Evolutionary conservation across 2,329 filamentous ascomycete species (phyloP).

Genomic region (Dactylellina leptospora): DNA sequence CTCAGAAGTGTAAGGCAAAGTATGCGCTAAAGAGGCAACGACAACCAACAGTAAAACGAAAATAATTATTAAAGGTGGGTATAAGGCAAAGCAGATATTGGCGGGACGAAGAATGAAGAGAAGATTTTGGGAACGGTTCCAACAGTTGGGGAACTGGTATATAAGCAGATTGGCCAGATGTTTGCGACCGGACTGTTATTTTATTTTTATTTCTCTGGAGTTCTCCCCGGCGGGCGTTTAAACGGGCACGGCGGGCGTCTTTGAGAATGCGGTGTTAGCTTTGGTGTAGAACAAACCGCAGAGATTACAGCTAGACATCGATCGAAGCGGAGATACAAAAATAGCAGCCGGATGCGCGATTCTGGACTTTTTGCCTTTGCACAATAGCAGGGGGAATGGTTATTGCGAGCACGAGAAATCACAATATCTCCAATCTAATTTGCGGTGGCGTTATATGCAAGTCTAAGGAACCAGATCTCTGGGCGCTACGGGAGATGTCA

Average conservation of each 20-base stretch:
- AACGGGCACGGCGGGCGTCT: slow-evolving; percentile 7
- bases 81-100: slow-evolving; percentile 28
- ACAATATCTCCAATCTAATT: slow-evolving; percentile 31
- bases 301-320: slow-evolving; percentile 2
- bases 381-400: slow-evolving; percentile 9
- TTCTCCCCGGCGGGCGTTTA: slow-evolving; percentile 8
- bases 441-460: slow-evolving; percentile 46
- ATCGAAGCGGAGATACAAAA: slow-evolving; percentile 35
- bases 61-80: slow-evolving; percentile 18
- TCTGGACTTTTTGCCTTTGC: slow-evolving; percentile 20
- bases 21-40: slow-evolving; percentile 34
- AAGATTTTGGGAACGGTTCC: slow-evolving; percentile 18
- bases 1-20: slow-evolving; percentile 12
- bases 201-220: slow-evolving; percentile 6
- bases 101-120: slow-evolving; percentile 24
- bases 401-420: not conserved
- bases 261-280: slow-evolving; percentile 4
- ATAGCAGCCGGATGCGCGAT: slow-evolving; percentile 20
- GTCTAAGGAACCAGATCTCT: slow-evolving; percentile 32
- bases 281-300: not conserved
- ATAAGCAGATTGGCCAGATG: slow-evolving; percentile 29
- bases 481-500: slow-evolving; percentile 51
- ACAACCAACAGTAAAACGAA: slow-evolving; percentile 34
- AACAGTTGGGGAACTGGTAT: slow-evolving; percentile 40
- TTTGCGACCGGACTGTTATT: not conserved